These are phyloP conservation scores for Trametes gibbosa DNA, from an alignment of 768 basidiomycete genomes.

Conservation along the genomic window DNA sequence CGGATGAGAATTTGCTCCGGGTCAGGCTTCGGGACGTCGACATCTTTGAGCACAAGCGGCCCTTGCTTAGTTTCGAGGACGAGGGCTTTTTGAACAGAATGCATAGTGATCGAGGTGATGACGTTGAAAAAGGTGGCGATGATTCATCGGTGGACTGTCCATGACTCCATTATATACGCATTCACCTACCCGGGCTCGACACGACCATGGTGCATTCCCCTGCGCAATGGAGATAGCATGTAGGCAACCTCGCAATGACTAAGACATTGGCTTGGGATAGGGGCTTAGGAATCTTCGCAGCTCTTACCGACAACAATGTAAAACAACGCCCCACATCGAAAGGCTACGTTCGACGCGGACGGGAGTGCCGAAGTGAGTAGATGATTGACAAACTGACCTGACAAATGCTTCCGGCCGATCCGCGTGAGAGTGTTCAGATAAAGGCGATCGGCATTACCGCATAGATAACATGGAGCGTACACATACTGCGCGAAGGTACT, in stretches of 20 bases:
- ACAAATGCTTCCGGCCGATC: too few relatives aligned
- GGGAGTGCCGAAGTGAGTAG: too few relatives aligned
- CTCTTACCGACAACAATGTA: too few relatives aligned
- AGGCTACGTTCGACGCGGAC: too few relatives aligned
- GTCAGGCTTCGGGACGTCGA: slow-evolving; percentile 10
- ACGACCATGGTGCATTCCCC: too few relatives aligned
- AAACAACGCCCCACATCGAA: too few relatives aligned
- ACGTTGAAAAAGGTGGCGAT: background rate
- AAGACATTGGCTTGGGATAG: too few relatives aligned
- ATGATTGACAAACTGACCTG: too few relatives aligned
- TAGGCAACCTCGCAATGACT: too few relatives aligned
- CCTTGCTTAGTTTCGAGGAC: slow-evolving; percentile 11
- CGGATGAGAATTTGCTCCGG: slow-evolving; percentile 30
- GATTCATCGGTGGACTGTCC: background rate
- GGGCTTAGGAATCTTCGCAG: too few relatives aligned
- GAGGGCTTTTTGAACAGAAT: slow-evolving; percentile 21
- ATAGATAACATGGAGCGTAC: slow-evolving; percentile 14
- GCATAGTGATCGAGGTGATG: background rate
- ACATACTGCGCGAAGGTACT: slow-evolving; percentile 1
- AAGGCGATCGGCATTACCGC: slow-evolving; percentile 1
- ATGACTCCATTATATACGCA: background rate
- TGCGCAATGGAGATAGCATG: too few relatives aligned
- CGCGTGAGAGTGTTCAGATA: background rate
- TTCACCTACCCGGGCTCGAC: background rate
- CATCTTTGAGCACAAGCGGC: background rate